Conservation (phyloP, 441 rosid species). For the Omphalea diandra region DNA sequence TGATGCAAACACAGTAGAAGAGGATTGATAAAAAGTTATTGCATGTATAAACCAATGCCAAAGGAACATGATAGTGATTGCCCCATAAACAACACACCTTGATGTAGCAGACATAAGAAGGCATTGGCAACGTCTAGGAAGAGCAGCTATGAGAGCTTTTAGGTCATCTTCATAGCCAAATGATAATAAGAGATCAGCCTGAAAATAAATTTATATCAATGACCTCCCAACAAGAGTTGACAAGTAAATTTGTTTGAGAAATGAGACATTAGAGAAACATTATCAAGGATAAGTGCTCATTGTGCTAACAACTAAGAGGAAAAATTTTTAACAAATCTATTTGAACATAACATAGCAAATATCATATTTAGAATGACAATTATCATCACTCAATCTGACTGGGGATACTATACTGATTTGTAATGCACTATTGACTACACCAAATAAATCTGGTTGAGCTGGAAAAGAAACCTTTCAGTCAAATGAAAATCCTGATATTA, state of each 20-base stretch:
- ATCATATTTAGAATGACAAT: not conserved
- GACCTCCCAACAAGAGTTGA: constrained; percentile 2
- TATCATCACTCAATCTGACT: not conserved
- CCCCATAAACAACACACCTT: constrained; percentile 44
- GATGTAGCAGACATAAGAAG: constrained; percentile 99
- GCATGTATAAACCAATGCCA: not conserved
- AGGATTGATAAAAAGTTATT: not conserved
- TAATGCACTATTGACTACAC: not conserved
- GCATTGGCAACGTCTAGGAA: constrained; percentile 87
- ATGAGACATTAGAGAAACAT: not conserved
- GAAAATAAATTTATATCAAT: constrained; percentile 38
- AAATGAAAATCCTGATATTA: not conserved
- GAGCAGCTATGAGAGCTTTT: constrained; percentile 66
- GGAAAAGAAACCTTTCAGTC: not conserved
- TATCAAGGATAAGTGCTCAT: not conserved
- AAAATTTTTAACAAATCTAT: not conserved
- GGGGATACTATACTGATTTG: not conserved
- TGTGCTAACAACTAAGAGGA: not conserved
- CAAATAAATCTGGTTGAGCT: not conserved
- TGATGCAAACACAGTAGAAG: not conserved
- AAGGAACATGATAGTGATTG: not conserved
- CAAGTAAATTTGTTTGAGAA: not conserved
- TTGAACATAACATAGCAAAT: not conserved
- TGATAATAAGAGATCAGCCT: constrained; percentile 95
- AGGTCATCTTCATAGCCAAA: constrained; percentile 94